Evolutionary conservation across 2,329 filamentous ascomycete species (phyloP).

Genomic region (Diplodia sapinea): DNA sequence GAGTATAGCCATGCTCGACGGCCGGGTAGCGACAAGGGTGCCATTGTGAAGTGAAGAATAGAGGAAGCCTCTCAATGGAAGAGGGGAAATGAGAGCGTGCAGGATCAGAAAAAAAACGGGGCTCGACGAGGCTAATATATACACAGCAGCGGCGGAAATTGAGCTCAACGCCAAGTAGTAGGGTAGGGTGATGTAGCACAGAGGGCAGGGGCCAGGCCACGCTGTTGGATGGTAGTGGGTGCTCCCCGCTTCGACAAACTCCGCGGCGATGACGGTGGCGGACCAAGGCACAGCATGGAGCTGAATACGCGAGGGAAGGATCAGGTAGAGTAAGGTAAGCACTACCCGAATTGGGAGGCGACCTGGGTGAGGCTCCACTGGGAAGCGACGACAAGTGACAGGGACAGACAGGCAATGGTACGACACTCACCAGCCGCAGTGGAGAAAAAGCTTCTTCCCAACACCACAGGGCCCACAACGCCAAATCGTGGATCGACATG

Average conservation of each 20-base stretch:
- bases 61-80: too few species aligned
- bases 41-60: not conserved
- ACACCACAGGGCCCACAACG: constrained; percentile 17
- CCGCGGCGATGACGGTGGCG: constrained; percentile 19
- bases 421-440: constrained; percentile 17
- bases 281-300: constrained; percentile 14
- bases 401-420: not conserved
- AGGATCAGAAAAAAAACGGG: not conserved
- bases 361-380: constrained; percentile 8
- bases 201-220: not conserved
- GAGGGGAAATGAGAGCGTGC: constrained; percentile 1
- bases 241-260: constrained; percentile 13
- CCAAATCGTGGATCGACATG: constrained; percentile 12
- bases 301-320: constrained; percentile 15
- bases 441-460: not conserved
- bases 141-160: not conserved
- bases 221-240: not conserved
- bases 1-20: constrained; percentile 15
- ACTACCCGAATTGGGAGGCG: not conserved
- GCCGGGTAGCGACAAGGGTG: not conserved
- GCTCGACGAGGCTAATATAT: not conserved
- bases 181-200: not conserved
- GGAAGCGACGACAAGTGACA: constrained; percentile 3
- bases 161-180: constrained; percentile 9
- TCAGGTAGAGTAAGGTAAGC: not conserved